phyloP scores from a whole-genome alignment of 257 asterid genomes.

The Agastache rugosa region DNA sequence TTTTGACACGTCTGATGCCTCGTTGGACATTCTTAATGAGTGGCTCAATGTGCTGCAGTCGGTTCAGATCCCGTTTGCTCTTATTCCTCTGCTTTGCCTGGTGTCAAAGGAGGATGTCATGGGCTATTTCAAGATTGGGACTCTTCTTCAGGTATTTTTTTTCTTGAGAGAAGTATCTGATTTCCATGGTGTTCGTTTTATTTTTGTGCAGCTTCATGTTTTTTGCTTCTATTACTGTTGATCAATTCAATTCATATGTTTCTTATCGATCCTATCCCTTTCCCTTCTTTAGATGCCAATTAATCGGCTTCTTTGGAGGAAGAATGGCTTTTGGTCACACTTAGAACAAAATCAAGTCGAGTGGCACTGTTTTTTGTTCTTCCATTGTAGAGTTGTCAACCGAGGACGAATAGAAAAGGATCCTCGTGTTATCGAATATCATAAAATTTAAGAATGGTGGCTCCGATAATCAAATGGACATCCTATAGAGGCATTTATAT shows the following conservation, averaged over 20 bases:
- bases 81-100: constrained; percentile 75
- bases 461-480: background rate
- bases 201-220: background rate
- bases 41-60: constrained; percentile 90
- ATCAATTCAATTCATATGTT: background rate
- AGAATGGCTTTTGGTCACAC: background rate
- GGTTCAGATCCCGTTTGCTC: constrained; percentile 81
- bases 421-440: background rate
- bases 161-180: background rate
- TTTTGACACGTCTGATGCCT: constrained; percentile 66
- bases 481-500: background rate
- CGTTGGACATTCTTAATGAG: constrained; percentile 72
- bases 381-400: background rate
- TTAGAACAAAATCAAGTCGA: background rate
- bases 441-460: background rate
- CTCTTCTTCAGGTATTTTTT: constrained; percentile 58
- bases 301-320: background rate
- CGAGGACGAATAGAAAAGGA: background rate
- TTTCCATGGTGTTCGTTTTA: background rate
- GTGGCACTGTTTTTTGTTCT: background rate
- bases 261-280: background rate
- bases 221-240: background rate
- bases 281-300: background rate
- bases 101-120: constrained; percentile 82
- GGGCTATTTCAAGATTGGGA: constrained; percentile 81